Evolutionary conservation across 352 stramenopile genomes (phyloP).

Genomic region (Aphanomyces astaci): DNA sequence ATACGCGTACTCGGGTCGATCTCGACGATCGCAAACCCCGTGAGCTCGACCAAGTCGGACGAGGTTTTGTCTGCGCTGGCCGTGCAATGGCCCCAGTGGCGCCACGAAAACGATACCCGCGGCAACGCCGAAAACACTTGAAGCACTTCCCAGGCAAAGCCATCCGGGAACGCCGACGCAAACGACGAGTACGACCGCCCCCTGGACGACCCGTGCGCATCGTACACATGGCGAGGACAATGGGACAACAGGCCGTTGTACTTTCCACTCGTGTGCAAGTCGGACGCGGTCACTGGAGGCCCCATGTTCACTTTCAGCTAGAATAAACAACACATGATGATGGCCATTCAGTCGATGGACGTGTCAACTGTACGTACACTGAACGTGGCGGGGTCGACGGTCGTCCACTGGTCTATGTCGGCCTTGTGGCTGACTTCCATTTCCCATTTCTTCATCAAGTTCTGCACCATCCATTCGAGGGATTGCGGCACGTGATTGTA

Average conservation of each 20-base stretch:
- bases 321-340: no score
- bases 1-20: constrained; percentile 33
- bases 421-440: constrained; percentile 43
- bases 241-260: constrained; percentile 36
- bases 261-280: constrained; percentile 33
- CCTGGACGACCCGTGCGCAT: constrained; percentile 28
- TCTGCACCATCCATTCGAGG: constrained; percentile 36
- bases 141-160: constrained; percentile 42
- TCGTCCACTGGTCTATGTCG: constrained; percentile 28
- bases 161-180: constrained; percentile 30
- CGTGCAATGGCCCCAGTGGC: constrained; percentile 32
- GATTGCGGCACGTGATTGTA: constrained; percentile 31
- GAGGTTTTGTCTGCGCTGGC: constrained; percentile 21
- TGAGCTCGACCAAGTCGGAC: constrained; percentile 38
- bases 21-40: constrained; percentile 32
- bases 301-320: constrained; percentile 10
- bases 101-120: constrained; percentile 41
- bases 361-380: no score
- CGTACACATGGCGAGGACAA: constrained; percentile 27
- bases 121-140: constrained; percentile 36
- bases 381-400: constrained; percentile 32
- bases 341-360: no score
- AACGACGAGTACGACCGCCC: constrained; percentile 33
- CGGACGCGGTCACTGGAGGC: background rate
- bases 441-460: constrained; percentile 49